Percentiles rank a stretch among this genome's conserved stretches.
These are phyloP conservation scores for Tricladium varicosporioides DNA, from an alignment of 2,329 filamentous ascomycete genomes.

Conservation along the genomic window DNA sequence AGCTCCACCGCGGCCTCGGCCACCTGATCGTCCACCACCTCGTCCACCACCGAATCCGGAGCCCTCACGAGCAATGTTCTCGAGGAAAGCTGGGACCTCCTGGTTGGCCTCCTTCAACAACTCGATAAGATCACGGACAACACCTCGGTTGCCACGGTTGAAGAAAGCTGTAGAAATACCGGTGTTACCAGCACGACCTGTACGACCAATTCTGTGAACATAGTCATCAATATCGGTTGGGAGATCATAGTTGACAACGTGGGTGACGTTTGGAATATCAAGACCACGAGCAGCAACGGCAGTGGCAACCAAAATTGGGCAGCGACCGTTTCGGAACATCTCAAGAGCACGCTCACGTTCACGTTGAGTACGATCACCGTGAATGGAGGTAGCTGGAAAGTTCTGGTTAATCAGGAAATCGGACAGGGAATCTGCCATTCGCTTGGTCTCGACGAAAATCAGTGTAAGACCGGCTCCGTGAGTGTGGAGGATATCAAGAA, in stretches of 20 bases:
- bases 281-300: constrained; percentile 78
- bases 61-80: constrained; percentile 95
- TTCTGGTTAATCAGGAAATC: constrained; percentile 99
- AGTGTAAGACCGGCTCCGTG: constrained; percentile 86
- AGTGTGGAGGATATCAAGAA: constrained; percentile 95
- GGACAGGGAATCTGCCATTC: constrained; percentile 96
- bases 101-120: constrained; percentile 98
- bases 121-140: constrained; percentile 95
- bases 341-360: constrained; percentile 97
- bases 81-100: constrained; percentile 89
- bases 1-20: constrained; percentile 66
- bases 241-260: constrained; percentile 99
- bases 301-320: constrained; percentile 94
- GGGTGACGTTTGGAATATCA: constrained; percentile 94
- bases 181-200: constrained; percentile 97
- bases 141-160: constrained; percentile 98
- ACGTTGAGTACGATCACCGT: constrained; percentile 96
- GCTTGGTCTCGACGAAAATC: constrained; percentile 99
- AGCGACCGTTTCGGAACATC: constrained; percentile 94
- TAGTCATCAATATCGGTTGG: constrained; percentile 99
- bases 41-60: constrained; percentile 69
- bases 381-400: constrained; percentile 97
- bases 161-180: constrained; percentile 98
- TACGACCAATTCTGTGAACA: constrained; percentile 99
- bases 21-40: constrained; percentile 62